These are phyloP conservation scores for Cicer chorassanicum DNA, from an alignment of 306 rosid genomes.

Conservation along the genomic window DNA sequence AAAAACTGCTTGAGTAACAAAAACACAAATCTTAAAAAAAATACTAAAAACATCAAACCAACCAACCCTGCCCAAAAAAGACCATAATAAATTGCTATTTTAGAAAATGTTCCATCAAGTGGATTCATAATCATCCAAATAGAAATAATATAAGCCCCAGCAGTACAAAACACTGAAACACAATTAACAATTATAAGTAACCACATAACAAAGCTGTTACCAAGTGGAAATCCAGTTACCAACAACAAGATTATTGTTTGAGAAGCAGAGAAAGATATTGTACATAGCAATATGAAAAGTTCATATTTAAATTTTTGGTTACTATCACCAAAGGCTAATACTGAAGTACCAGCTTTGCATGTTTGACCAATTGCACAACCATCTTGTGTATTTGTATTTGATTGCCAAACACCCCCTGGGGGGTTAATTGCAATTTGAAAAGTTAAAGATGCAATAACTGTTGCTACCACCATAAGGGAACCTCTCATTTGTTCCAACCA, in stretches of 20 bases:
- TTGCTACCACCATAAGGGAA: conserved; percentile 43
- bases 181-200: conserved; percentile 4
- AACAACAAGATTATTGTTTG: conserved; percentile 26
- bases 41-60: background rate
- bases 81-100: background rate
- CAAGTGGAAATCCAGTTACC: conserved; percentile 30
- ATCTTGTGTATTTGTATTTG: background rate
- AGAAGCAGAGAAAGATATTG: conserved; percentile 46
- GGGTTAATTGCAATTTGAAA: conserved; percentile 46
- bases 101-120: background rate
- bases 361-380: conserved; percentile 1
- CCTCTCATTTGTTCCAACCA: conserved; percentile 44
- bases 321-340: conserved; percentile 21
- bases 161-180: conserved; percentile 15
- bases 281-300: conserved; percentile 26
- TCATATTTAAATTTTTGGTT: background rate
- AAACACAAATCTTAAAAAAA: background rate
- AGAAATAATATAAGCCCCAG: conserved; percentile 22
- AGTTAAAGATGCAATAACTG: conserved; percentile 42
- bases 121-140: conserved; percentile 12
- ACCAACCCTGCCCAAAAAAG: background rate
- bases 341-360: conserved; percentile 44
- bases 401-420: conserved; percentile 50
- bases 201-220: conserved; percentile 26
- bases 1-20: conserved; percentile 5